Conservation (phyloP, 2,329 filamentous ascomycete genomes). For the Herpotrichia juniperi region DNA sequence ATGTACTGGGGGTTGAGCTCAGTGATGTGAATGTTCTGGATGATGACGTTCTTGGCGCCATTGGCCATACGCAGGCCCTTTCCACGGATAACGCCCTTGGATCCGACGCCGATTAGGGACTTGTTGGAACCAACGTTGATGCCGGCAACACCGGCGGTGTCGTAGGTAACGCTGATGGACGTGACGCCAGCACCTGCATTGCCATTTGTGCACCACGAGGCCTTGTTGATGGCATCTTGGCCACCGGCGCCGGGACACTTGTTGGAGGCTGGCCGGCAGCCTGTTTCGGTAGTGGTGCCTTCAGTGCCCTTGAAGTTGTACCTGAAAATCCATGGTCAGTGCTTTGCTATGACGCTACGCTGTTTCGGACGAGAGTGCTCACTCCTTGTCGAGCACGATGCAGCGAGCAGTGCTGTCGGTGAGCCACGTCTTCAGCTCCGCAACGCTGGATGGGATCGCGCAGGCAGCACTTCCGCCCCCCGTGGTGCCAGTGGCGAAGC, state of each 20-base stretch:
- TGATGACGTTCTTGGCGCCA: conserved; percentile 60
- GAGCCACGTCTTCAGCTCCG: conserved; percentile 65
- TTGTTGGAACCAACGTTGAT: conserved; percentile 65
- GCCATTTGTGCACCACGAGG: conserved; percentile 65
- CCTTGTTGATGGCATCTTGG: conserved; percentile 65
- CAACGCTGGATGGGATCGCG: conserved; percentile 60
- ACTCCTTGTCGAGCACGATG: conserved; percentile 62
- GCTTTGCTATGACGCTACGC: neutral
- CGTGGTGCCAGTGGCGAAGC: conserved; percentile 62
- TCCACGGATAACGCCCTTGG: conserved; percentile 61
- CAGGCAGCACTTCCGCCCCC: conserved; percentile 63
- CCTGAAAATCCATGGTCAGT: neutral
- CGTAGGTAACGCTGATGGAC: conserved; percentile 50
- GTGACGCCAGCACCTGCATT: conserved; percentile 58
- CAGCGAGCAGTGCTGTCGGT: conserved; percentile 59
- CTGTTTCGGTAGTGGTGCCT: conserved; percentile 58
- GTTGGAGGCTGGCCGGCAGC: conserved; percentile 60
- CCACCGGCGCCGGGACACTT: conserved; percentile 59
- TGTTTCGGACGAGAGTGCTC: neutral
- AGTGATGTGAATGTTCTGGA: conserved; percentile 53
- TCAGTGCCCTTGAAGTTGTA: conserved; percentile 64
- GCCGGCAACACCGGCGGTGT: conserved; percentile 59
- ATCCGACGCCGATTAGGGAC: conserved; percentile 60
- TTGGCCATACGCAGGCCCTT: conserved; percentile 59
- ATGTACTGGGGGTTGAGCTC: conserved; percentile 44